Evolutionary conservation across 108 stramenopile genomes (phyloP).

Genomic region (Skeletonema menzelii): DNA sequence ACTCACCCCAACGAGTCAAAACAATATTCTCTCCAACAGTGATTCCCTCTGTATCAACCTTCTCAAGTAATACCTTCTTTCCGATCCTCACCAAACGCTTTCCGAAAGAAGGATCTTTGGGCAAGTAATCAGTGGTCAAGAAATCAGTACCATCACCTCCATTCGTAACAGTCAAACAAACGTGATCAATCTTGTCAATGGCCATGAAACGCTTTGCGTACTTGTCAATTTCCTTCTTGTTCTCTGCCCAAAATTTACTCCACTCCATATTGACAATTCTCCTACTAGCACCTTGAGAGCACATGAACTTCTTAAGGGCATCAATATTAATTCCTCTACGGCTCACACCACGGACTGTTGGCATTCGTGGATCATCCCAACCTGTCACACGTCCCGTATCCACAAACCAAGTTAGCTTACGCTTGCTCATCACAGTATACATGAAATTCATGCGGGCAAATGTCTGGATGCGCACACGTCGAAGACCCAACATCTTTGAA

Average conservation of each 20-base stretch:
- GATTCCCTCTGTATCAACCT: conserved; percentile 85
- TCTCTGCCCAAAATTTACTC: conserved; percentile 97
- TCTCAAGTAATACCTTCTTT: conserved; percentile 82
- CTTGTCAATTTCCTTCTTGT: conserved; percentile 96
- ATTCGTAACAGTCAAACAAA: conserved; percentile 74
- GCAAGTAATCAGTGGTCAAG: conserved; percentile 77
- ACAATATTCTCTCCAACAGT: conserved; percentile 92
- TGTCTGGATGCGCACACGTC: conserved; percentile 92
- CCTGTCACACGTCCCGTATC: conserved; percentile 92
- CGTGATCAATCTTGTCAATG: conserved; percentile 74
- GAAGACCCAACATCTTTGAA: conserved; percentile 78
- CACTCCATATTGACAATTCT: conserved; percentile 97
- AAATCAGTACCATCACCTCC: conserved; percentile 54
- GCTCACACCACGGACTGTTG: conserved; percentile 95
- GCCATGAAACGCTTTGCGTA: conserved; percentile 94
- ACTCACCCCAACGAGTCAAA: conserved; percentile 92
- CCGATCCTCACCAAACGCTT: conserved; percentile 75
- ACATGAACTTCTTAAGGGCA: conserved; percentile 91
- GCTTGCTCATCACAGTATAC: conserved; percentile 95
- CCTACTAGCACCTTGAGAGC: conserved; percentile 88
- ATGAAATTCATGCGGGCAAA: conserved; percentile 98
- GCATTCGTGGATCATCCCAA: conserved; percentile 99
- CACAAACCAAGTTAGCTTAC: conserved; percentile 99
- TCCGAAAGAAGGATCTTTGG: conserved; percentile 92
- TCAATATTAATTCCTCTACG: conserved; percentile 91